Evolutionary conservation across 2,329 filamentous ascomycete genomes (phyloP).

Genomic region (Paracamarosporium sp.): DNA sequence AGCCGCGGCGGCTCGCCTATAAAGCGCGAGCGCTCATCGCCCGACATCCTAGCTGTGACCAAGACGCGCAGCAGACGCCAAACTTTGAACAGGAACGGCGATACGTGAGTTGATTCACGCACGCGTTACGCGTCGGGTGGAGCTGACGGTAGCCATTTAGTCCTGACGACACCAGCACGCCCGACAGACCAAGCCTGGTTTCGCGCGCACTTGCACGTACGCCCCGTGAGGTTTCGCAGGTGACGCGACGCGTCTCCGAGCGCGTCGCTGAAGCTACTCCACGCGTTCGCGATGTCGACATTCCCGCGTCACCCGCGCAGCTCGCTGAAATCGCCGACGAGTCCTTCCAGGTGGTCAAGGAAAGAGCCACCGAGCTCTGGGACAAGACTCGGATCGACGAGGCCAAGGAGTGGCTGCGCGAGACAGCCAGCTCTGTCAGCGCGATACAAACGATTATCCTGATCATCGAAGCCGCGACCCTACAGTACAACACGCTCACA

Average conservation of each 20-base stretch:
- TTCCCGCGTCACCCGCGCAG: constrained; percentile 77
- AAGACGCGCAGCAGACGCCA: constrained; percentile 42
- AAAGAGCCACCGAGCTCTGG: constrained; percentile 69
- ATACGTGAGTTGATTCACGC: constrained; percentile 34
- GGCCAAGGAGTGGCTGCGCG: constrained; percentile 69
- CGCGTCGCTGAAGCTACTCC: constrained; percentile 26
- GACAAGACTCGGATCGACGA: constrained; percentile 71
- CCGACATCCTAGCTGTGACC: constrained; percentile 42
- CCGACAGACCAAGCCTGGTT: constrained; percentile 54
- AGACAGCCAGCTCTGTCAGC: constrained; percentile 73
- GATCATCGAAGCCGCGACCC: constrained; percentile 71
- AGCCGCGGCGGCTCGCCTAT: constrained; percentile 64
- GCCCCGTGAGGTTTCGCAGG: constrained; percentile 41
- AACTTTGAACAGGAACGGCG: constrained; percentile 41
- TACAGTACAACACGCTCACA: constrained; percentile 72
- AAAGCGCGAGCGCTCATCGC: constrained; percentile 53
- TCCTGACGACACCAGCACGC: constrained; percentile 48
- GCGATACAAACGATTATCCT: constrained; percentile 42
- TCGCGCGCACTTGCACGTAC: constrained; percentile 50
- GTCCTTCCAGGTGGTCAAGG: constrained; percentile 74
- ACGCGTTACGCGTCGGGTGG: constrained; percentile 37
- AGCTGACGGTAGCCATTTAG: constrained; percentile 36
- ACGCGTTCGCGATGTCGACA: constrained; percentile 63
- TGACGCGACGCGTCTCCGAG: constrained; percentile 64
- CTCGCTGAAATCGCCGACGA: constrained; percentile 64